These are phyloP conservation scores for Moniliella sp. DNA, from an alignment of 1,284 basidiomycete genomes.

Conservation along the genomic window DNA sequence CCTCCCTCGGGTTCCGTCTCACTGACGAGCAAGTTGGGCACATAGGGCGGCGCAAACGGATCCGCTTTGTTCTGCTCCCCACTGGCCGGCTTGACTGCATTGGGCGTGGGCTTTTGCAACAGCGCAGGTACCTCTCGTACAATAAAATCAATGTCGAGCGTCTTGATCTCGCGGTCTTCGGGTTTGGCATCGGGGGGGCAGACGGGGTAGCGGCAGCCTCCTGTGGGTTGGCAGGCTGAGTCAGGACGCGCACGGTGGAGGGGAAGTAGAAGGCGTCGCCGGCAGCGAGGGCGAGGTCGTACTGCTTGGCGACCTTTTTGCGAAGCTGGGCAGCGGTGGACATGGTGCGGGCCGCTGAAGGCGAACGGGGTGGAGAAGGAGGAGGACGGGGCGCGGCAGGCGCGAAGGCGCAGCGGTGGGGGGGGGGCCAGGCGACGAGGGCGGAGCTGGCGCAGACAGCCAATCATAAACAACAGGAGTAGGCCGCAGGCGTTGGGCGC, in stretches of 20 bases:
- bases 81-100: conserved; percentile 2
- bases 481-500: too few species aligned
- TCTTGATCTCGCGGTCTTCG: too few species aligned
- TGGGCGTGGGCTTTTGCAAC: conserved; percentile 14
- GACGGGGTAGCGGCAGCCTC: neutral
- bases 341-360: too few species aligned
- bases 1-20: conserved; percentile 14
- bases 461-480: too few species aligned
- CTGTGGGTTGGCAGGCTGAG: neutral
- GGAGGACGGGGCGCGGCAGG: too few species aligned
- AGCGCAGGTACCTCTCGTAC: conserved; percentile 20
- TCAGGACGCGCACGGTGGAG: conserved; percentile 8
- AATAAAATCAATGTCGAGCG: too few species aligned
- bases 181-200: neutral
- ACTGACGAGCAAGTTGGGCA: conserved; percentile 21
- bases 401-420: too few species aligned
- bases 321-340: too few species aligned
- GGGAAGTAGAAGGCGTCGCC: conserved; percentile 26
- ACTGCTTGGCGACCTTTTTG: conserved; percentile 15
- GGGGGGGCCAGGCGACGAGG: too few species aligned
- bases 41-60: conserved; percentile 30
- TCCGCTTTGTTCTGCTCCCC: conserved; percentile 17
- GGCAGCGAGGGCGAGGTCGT: conserved; percentile 8
- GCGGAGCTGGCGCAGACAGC: too few species aligned
- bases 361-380: too few species aligned